These are phyloP conservation scores for Inonotus hispidus DNA, from an alignment of 1,284 basidiomycete species.

Conservation along the genomic window DNA sequence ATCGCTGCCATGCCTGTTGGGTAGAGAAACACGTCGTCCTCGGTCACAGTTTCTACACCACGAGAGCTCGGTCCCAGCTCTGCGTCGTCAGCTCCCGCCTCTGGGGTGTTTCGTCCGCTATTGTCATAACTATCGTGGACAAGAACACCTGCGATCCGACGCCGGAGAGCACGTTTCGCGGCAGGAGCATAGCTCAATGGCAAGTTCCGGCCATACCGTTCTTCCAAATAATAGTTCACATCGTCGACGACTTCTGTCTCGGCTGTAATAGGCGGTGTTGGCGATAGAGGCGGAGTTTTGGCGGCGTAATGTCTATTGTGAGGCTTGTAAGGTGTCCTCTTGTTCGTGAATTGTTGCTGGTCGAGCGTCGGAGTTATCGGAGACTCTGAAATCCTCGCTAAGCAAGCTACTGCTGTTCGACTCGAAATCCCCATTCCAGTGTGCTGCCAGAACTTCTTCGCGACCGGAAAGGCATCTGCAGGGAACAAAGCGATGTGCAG, in stretches of 20 bases:
- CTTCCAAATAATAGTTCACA: slow-evolving; percentile 67
- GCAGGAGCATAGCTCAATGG: slow-evolving; percentile 67
- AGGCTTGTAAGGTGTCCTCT: slow-evolving; percentile 34
- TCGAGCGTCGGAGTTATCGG: slow-evolving; percentile 22
- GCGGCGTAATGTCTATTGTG: slow-evolving; percentile 61
- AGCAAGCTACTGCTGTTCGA: slow-evolving; percentile 79
- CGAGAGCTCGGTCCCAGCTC: slow-evolving; percentile 53
- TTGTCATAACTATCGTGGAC: slow-evolving; percentile 45
- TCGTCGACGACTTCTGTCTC: slow-evolving; percentile 14
- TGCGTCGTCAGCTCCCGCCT: slow-evolving; percentile 42
- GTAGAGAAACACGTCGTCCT: slow-evolving; percentile 86
- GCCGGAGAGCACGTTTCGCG: slow-evolving; percentile 82
- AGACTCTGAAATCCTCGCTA: slow-evolving; percentile 55
- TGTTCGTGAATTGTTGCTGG: slow-evolving; percentile 27
- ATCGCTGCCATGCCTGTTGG: slow-evolving; percentile 92
- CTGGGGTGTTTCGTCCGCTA: slow-evolving; percentile 20
- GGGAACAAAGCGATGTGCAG: slow-evolving; percentile 84
- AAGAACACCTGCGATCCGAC: slow-evolving; percentile 87
- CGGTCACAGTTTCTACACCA: slow-evolving; percentile 59
- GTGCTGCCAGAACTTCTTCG: slow-evolving; percentile 97
- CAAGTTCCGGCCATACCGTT: slow-evolving; percentile 93
- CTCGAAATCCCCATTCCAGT: slow-evolving; percentile 88
- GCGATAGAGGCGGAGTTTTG: slow-evolving; percentile 30
- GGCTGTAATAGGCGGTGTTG: slow-evolving; percentile 9
- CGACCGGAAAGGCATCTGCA: slow-evolving; percentile 55